These are phyloP conservation scores for Lipomyces mesembrius DNA, from an alignment of 805 yeast species.

Conservation along the genomic window DNA sequence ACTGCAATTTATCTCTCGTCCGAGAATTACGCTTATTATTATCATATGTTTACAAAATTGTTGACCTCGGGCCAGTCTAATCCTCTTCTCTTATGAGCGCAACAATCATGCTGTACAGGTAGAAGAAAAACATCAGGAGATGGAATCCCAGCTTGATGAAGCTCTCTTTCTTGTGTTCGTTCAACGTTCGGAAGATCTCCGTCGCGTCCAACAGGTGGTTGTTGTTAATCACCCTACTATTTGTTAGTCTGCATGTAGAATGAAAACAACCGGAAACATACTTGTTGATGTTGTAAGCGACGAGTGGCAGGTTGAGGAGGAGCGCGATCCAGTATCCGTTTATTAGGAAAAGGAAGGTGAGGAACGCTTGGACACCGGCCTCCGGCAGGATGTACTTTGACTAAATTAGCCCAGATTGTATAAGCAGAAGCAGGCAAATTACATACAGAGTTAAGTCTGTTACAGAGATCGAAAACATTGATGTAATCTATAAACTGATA, in stretches of 20 bases:
- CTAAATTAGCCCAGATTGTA: not conserved
- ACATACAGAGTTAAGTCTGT: conserved; percentile 69
- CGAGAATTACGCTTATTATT: not conserved
- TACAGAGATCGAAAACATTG: conserved; percentile 95
- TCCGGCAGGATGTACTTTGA: conserved; percentile 79
- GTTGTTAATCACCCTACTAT: conserved; percentile 58
- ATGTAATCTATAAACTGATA: conserved; percentile 70
- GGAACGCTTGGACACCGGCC: conserved; percentile 76
- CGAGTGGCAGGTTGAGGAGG: conserved; percentile 77
- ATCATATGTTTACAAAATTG: not conserved
- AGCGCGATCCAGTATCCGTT: conserved; percentile 94
- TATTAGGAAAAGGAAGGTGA: conserved; percentile 71
- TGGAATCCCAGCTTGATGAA: conserved; percentile 91
- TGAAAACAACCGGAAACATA: conserved; percentile 37
- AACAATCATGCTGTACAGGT: conserved; percentile 61
- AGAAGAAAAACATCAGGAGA: conserved; percentile 89
- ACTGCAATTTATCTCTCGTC: not conserved
- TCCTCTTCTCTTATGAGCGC: conserved; percentile 37
- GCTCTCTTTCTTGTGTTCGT: conserved; percentile 90
- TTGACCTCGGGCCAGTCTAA: conserved; percentile 7
- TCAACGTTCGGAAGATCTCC: conserved; percentile 91
- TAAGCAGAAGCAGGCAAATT: conserved; percentile 10
- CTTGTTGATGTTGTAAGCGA: conserved; percentile 82
- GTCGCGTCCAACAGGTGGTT: conserved; percentile 93
- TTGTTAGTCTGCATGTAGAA: not conserved